A percentile compares a stretch with the other conserved stretches of the same genome.
These are phyloP conservation scores for Ophiostoma himal-ulmi DNA, from an alignment of 2,329 filamentous ascomycete genomes.

Conservation along the genomic window DNA sequence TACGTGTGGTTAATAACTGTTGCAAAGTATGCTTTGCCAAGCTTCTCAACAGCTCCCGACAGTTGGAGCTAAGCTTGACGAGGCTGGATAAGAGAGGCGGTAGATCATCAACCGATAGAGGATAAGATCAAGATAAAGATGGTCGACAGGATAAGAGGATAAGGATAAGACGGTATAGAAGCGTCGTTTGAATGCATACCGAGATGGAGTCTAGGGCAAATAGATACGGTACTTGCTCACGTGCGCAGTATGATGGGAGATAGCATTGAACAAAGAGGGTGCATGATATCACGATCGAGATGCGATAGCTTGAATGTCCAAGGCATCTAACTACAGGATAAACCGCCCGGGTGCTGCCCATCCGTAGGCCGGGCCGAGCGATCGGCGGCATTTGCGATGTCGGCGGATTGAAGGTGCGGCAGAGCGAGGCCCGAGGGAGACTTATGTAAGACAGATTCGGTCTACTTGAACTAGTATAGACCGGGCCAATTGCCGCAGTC, in stretches of 20 bases:
- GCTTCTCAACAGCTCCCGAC: not conserved
- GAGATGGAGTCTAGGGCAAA: not conserved
- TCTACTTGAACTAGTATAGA: not conserved
- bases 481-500: conserved; percentile 9
- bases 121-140: not conserved
- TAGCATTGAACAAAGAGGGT: not conserved
- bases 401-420: conserved; percentile 2
- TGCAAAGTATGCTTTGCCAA: not conserved
- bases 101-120: too few species aligned
- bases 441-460: not conserved
- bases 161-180: not conserved
- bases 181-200: not conserved
- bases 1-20: not conserved
- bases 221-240: not conserved
- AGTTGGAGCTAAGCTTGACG: not conserved
- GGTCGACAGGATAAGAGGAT: not conserved
- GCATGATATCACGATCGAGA: not conserved
- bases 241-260: not conserved
- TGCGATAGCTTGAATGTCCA: not conserved
- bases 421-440: conserved; percentile 1
- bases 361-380: conserved; percentile 10
- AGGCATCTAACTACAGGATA: not conserved
- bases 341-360: not conserved
- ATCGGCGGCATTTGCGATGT: conserved; percentile 10
- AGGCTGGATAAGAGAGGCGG: not conserved